Base-by-base conservation (phyloP, 2,329 filamentous ascomycete genomes). In the Uncinocarpus reesii region DNA sequence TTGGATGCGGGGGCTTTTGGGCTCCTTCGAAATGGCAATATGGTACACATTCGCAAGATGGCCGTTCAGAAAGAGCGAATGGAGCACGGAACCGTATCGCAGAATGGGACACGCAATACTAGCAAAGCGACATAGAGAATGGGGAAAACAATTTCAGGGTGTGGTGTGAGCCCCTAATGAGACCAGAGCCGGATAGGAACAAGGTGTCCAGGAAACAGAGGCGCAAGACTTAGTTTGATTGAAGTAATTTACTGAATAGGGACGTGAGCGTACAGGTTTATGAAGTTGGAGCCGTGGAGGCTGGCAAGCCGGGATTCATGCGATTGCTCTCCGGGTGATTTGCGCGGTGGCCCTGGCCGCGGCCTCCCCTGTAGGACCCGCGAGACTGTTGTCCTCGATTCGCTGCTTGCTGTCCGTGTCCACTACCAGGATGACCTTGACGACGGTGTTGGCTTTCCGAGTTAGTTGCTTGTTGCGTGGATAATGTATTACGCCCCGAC, bases 311-410 rank as follows among this genome's bases (percentile, higher is more conserved):
- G 43, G 57, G 45, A 35, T 57, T 54, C 24, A 57, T 56, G 47
- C 57, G 61, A 49, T 60, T 59, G 44, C 54, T 49, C 28, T 67
- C 65, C 44, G 57, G 58, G 11, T 62, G 60, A 11, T 63, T 57
- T 43, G 62, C 65, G 51, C 69, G 69, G 45, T 64, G 66, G 47
- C 65, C 66, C 51, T 69, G 67, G 36, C 70, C 67, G 48, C 68
- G 66, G 28, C 65, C 64, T 31, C 68, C 67, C 49, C 69, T 67
- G 51, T 68, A 69, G 37, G 63, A 62, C 38, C 68, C 67, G 28
- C 68, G 63, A 7, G 52, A 48, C 50, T 53, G 53, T 36, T 57
- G 57, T 28, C 64, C 66, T 36, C 65, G 61, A 48, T 59, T 58
- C 29, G 59, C 62, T 47, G 60, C 59, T 52, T 68, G 68, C 48